These are phyloP conservation scores for Chlorella sp. DNA, from an alignment of 139 green algal genomes.

Conservation along the genomic window DNA sequence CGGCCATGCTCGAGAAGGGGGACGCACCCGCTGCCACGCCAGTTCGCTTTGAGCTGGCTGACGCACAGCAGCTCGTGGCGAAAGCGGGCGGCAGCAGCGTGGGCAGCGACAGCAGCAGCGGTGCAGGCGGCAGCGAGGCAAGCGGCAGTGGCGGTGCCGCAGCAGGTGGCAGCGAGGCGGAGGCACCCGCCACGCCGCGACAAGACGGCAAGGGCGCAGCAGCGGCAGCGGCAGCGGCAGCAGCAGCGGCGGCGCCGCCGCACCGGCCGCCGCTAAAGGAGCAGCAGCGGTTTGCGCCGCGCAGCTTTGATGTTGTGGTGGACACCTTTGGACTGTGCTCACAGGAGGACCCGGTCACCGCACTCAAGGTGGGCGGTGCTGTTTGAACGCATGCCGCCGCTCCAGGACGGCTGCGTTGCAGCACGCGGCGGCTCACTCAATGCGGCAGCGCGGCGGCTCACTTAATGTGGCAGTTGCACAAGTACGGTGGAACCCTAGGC, in stretches of 20 bases:
- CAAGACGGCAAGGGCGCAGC: constrained; percentile 2
- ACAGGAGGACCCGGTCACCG: constrained; percentile 59
- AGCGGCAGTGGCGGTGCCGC: constrained; percentile 1
- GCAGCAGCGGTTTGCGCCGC: constrained; percentile 42
- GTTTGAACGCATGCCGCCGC: too few relatives aligned
- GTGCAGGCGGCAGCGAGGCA: background rate
- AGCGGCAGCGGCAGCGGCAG: background rate
- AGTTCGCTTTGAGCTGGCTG: constrained; percentile 34
- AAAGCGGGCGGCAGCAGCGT: background rate
- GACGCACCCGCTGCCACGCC: background rate
- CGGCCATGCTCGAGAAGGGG: background rate
- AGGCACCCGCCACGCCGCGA: background rate
- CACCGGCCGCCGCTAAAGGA: constrained; percentile 10
- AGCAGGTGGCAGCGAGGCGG: background rate
- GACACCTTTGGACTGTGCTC: constrained; percentile 84
- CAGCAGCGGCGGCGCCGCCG: background rate
- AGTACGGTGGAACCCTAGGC: background rate
- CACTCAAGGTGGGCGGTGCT: constrained; percentile 36
- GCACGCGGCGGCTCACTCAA: too few relatives aligned
- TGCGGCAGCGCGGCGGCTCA: background rate
- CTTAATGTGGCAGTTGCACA: background rate
- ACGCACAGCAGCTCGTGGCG: constrained; percentile 40
- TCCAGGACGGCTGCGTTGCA: too few relatives aligned
- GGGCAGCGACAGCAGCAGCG: background rate
- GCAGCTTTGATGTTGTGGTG: constrained; percentile 78